A percentile compares a stretch with the other conserved stretches of the same genome.
Evolutionary conservation across 345 rosid genomes (phyloP).

Genomic region (Trapa bicornis): DNA sequence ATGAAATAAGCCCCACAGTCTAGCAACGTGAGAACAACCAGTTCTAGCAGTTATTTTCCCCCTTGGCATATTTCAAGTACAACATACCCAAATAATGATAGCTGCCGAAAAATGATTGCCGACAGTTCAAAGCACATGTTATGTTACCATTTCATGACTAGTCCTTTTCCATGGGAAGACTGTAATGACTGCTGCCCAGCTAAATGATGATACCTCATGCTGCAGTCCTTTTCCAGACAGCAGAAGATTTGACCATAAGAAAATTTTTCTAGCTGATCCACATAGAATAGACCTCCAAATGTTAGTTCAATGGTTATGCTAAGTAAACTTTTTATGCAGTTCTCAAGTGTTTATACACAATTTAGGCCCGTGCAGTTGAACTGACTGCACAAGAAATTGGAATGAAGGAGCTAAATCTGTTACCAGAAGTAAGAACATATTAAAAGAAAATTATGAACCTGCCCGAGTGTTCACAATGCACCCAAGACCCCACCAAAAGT

Average conservation of each 20-base stretch:
- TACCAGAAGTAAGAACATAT: neutral
- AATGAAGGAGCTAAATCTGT: neutral
- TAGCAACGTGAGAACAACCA: neutral
- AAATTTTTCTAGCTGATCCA: no score
- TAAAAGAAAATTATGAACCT: neutral
- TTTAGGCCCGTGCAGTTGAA: no score
- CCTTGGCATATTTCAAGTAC: neutral
- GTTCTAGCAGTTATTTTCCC: neutral
- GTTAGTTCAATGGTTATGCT: no score
- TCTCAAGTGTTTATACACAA: no score
- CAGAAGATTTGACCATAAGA: no score
- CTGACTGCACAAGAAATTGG: no score
- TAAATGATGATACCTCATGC: neutral
- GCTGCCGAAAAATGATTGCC: neutral
- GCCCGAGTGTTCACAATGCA: neutral
- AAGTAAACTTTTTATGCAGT: no score
- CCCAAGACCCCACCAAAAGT: neutral
- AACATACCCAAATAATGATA: neutral
- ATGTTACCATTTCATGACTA: neutral
- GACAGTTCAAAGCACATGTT: neutral
- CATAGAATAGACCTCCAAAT: no score
- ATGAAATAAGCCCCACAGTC: constrained; percentile 1
- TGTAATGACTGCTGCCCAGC: neutral
- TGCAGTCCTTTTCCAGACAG: no score
- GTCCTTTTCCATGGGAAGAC: neutral